Evolutionary conservation across 2,329 filamentous ascomycete species (phyloP).

Genomic region (Epicoccum nigrum): DNA sequence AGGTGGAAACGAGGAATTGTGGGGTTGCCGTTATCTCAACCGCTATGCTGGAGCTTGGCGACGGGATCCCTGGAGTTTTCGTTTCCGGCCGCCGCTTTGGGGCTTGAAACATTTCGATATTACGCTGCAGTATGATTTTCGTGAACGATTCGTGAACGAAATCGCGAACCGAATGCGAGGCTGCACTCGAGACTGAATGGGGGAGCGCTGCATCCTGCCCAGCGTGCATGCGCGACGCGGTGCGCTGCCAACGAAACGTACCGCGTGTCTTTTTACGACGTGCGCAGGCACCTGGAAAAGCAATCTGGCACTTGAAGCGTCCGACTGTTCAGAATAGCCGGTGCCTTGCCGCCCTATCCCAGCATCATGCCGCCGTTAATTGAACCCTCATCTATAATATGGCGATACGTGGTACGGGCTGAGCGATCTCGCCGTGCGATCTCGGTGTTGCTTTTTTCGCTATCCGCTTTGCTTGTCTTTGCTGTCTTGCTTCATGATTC

Average conservation of each 20-base stretch:
- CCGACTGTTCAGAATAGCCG: not conserved
- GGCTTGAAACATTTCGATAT: constrained; percentile 17
- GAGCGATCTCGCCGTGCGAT: constrained; percentile 16
- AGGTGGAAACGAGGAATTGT: constrained; percentile 1
- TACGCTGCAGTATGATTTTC: constrained; percentile 1
- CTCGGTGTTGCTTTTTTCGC: not conserved
- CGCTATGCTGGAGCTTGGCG: not conserved
- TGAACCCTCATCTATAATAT: constrained; percentile 15
- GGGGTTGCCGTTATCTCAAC: constrained; percentile 8
- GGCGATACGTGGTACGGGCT: constrained; percentile 1
- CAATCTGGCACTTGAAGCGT: too few species aligned
- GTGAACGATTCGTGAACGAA: too few species aligned
- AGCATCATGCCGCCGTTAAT: constrained; percentile 7
- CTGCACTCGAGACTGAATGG: too few species aligned
- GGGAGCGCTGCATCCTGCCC: not conserved
- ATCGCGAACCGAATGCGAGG: too few species aligned
- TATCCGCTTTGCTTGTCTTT: not conserved
- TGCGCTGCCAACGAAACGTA: too few species aligned
- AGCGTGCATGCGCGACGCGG: not conserved
- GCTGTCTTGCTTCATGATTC: not conserved
- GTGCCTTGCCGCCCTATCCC: not conserved
- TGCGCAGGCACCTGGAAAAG: too few species aligned
- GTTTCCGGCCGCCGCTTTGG: not conserved
- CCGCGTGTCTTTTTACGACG: too few species aligned
- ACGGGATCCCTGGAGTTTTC: not conserved